Evolutionary conservation across 2,329 filamentous ascomycete genomes (phyloP).

Genomic region (Paracoccidioides brasiliensis): DNA sequence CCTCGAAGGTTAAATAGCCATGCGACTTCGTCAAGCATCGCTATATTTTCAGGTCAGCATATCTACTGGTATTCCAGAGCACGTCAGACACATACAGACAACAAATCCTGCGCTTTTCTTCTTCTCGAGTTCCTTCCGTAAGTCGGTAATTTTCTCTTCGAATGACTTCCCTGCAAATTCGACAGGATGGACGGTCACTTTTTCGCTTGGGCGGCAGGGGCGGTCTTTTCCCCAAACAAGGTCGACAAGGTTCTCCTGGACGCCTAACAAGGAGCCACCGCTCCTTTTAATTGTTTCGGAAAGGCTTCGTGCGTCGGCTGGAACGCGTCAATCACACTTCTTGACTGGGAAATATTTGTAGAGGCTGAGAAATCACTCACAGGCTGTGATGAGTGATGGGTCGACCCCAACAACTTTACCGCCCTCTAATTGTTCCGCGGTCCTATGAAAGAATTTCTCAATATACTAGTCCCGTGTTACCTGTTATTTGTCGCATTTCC

Average conservation of each 20-base stretch:
- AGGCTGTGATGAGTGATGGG: constrained; percentile 67
- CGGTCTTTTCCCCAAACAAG: constrained; percentile 67
- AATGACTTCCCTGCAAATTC: constrained; percentile 73
- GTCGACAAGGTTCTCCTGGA: constrained; percentile 80
- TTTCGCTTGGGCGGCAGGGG: constrained; percentile 62
- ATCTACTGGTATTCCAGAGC: background rate
- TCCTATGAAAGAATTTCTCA: constrained; percentile 29
- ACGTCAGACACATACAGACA: constrained; percentile 41
- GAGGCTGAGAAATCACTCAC: constrained; percentile 23
- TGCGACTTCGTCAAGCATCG: constrained; percentile 90
- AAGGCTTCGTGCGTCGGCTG: constrained; percentile 58
- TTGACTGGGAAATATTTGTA: background rate
- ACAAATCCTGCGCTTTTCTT: constrained; percentile 79
- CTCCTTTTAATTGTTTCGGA: constrained; percentile 77
- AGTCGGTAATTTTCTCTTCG: constrained; percentile 66
- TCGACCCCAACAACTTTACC: constrained; percentile 87
- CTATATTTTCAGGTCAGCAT: constrained; percentile 15
- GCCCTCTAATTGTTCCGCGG: constrained; percentile 67
- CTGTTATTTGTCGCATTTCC: background rate
- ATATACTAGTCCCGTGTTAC: constrained; percentile 8
- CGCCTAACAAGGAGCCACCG: constrained; percentile 59
- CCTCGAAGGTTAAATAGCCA: constrained; percentile 98
- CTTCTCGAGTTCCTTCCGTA: constrained; percentile 84
- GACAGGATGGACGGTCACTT: constrained; percentile 56
- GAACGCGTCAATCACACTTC: constrained; percentile 9